These are phyloP conservation scores for Herpetomonas tarakana DNA, from an alignment of 208 protist genomes.

Conservation along the genomic window DNA sequence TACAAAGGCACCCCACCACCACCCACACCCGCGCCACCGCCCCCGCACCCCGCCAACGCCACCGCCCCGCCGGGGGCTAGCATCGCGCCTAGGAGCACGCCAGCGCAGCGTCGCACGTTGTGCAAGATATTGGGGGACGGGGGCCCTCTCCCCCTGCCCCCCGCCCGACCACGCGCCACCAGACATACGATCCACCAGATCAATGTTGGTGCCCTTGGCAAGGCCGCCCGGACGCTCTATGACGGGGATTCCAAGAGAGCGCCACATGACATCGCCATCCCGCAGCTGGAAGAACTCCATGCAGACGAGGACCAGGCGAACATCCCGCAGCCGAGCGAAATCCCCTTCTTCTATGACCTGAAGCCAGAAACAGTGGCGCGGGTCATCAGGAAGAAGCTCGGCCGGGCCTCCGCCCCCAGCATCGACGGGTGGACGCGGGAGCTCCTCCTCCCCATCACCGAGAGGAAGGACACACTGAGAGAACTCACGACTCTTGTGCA, in stretches of 20 bases:
- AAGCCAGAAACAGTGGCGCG: constrained; percentile 5
- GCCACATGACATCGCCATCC: neutral
- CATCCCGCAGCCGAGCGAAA: constrained; percentile 4
- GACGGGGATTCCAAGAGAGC: constrained; percentile 2
- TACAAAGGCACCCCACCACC: too few species aligned
- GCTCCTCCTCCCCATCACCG: constrained; percentile 15
- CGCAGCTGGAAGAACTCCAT: constrained; percentile 5
- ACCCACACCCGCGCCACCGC: too few species aligned
- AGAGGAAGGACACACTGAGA: constrained; percentile 3
- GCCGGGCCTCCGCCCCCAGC: constrained; percentile 13
- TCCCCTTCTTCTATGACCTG: neutral
- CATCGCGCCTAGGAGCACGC: too few species aligned
- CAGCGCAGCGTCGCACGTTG: too few species aligned
- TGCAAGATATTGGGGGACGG: too few species aligned
- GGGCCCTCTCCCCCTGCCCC: too few species aligned
- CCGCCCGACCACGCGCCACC: too few species aligned
- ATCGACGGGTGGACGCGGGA: constrained; percentile 29
- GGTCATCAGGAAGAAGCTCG: constrained; percentile 8
- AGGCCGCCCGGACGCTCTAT: constrained; percentile 15
- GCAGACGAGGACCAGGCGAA: too few species aligned
- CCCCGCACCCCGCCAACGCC: too few species aligned
- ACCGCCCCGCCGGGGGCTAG: too few species aligned
- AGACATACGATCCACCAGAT: too few species aligned
- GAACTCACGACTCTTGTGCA: constrained; percentile 14
- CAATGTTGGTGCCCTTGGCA: constrained; percentile 10